Base-by-base conservation (phyloP, 805 yeast species). In the Candida silvatica region DNA sequence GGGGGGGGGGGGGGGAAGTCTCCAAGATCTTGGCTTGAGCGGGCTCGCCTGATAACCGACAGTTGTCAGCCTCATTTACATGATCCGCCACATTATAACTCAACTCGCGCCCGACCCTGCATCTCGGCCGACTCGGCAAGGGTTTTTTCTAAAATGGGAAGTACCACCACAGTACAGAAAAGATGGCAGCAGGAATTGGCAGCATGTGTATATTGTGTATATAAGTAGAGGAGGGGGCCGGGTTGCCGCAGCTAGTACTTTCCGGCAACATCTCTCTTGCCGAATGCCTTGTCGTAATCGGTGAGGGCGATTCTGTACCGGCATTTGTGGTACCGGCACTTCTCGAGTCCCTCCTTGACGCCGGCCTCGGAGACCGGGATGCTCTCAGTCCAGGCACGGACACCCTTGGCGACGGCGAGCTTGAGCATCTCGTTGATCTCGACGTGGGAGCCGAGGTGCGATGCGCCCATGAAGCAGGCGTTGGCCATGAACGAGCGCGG, bases 401-500 rank as follows among this genome's bases (percentile, higher is more conserved):
- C 64, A 28, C 65, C 58, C 46, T 77, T 65, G 45, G 75, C 66
- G 16, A 71, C 73, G 16, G 87, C 82, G 42, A 82, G 52, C 30
- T 74, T 62, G 46, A 83, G 65, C 76, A 83, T 70, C 44, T 77
- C 80, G 31, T 64, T 52, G 46, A 80, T 80, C 59, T 81, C 88
- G 33, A 55, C 56, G 53, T 76, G 74, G 31, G 80, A 68, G 30
- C 77, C 92, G 54, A 71, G 61, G 39, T 65, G 64, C 9, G 86
- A 76, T 7, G 80, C 65, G 35, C 78, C 80, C 40, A 74, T 59
- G 29, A 67, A 59, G 34, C 69, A 56, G 36, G 76, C 80, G 40
- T 51, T 61, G 15, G 48, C 44, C 46, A 66, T 42, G 47, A 69
- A 67, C 6, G 61, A 46, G 38, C 56, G 50, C 22, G 74, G 71